Evolutionary conservation across 1,284 basidiomycete species (phyloP), one percentile per base, ranked within the genome.

Genomic region (Earliella scabrosa): DNA sequence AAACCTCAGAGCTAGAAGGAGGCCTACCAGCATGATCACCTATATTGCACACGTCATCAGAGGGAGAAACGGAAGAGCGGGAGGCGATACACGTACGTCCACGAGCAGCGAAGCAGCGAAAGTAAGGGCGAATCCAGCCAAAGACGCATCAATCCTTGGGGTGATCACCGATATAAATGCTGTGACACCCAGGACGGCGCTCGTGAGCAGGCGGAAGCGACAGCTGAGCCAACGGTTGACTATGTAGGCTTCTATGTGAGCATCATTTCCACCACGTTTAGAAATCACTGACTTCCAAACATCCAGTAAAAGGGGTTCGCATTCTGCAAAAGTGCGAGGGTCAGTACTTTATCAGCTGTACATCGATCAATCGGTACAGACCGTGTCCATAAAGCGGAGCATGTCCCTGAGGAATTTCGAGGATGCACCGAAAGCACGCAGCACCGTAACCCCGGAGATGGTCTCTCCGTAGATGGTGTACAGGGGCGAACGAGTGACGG

Each of bases 391-490:
- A 56, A 87, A 90, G 53, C 84, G 81, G 51, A 95, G 79, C 93
- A 96, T 95, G 60, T 93, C 87, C 52, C 89, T 77, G 64, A 98
- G 75, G 67, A 96, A 90, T 66, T 93, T 92, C 24, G 92, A 92
- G 27, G 87, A 87, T 13, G 90, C 90, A 18, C 94, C 94, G 66
- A 95, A 97, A 1, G 95, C 90, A 43, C 95, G 89, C 36, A 97
- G 76, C 46, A 96, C 90, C 0, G 92, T 82, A 14, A 91, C 90
- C n/a, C 93, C 94, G 3, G 92, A 82, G 52, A 95, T 94, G 0
- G 92, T 93, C 72, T 97, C 94, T 2, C 90, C 92, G 63, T 95
- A 97, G 44, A 96, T 90, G 0, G 92, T 94, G 72, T 97, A 97
- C 13, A 98, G 75, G 0, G 95, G 95, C 0, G 93, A 95, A 32